Conservation (phyloP, 306 rosid genomes). For the Notholithocarpus densiflorus region DNA sequence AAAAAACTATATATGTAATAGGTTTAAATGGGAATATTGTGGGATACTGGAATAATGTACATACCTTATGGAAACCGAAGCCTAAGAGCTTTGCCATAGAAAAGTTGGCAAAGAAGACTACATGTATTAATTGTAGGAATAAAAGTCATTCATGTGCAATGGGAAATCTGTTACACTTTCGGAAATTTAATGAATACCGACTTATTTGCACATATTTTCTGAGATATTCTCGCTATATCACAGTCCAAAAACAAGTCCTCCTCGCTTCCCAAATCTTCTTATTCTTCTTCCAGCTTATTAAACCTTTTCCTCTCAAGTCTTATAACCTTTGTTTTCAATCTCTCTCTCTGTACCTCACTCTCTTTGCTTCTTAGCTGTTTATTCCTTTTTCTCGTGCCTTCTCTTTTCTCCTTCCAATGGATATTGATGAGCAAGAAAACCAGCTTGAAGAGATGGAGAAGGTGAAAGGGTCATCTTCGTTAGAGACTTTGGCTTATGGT, state of each 20-base stretch:
- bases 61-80: neutral
- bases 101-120: neutral
- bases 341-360: neutral
- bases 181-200: slow-evolving; percentile 4
- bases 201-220: neutral
- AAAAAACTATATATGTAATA: neutral
- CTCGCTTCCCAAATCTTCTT: neutral
- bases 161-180: slow-evolving; percentile 21
- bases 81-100: neutral
- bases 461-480: neutral
- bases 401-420: neutral
- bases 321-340: too few relatives aligned
- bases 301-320: neutral
- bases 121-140: neutral
- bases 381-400: too few relatives aligned
- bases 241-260: neutral
- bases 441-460: neutral
- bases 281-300: neutral
- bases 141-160: neutral
- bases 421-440: neutral
- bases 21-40: neutral
- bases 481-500: neutral
- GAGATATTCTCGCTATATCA: neutral
- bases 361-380: neutral
- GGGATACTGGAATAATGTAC: too few relatives aligned